Base-by-base conservation (phyloP, 2,329 filamentous ascomycete species). In the Elsinoe perseae region DNA sequence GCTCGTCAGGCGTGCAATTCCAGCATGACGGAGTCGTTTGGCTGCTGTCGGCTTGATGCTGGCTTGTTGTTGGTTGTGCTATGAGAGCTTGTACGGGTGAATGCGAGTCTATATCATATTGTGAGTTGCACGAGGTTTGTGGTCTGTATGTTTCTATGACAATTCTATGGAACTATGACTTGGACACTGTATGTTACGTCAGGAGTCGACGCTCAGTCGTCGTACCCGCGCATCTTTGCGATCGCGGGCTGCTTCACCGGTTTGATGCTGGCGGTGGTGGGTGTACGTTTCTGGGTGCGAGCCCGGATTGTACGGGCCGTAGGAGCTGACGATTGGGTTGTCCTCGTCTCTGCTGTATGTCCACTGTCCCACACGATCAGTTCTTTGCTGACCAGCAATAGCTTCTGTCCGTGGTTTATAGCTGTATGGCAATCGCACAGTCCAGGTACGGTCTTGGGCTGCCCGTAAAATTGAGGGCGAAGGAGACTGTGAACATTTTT, bases 381-480 rank as follows among this genome's bases (percentile, higher is more conserved):
- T 16, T 16, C n/a, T 18, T 7, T 20, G 16, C n/a, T 36, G 32
- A 18, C 28, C 6, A 7, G 4, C 8, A 30, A 30, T 8, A 50
- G 44, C 14, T 23, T 18, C 21, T 18, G 20, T 52, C 16, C 12
- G 28, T 30, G 10, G 34, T 56, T 4, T 38, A 38, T 16, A 50
- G 23, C 36, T 34, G 16, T 38, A 16, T 50, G 20, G 38, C 36
- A 9, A 40, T 56, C 7, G 25, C 25, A 14, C 54, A 56, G 42
- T 50, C 54, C 8, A 28, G 28, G 32, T 36, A 38, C 14, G 54
- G 54, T 3, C 44, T 56, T 10, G 54, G 54, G 3, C 44, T 56
- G 8, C 54, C 54, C 16, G 44, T 56, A 5, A n/a, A 21, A 10
- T 16, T 50, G 14, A 27, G 42, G 14, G 43, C 54, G 16, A 30